phyloP scores from a whole-genome alignment of 768 basidiomycete genomes.

The Panellus pusillus region DNA sequence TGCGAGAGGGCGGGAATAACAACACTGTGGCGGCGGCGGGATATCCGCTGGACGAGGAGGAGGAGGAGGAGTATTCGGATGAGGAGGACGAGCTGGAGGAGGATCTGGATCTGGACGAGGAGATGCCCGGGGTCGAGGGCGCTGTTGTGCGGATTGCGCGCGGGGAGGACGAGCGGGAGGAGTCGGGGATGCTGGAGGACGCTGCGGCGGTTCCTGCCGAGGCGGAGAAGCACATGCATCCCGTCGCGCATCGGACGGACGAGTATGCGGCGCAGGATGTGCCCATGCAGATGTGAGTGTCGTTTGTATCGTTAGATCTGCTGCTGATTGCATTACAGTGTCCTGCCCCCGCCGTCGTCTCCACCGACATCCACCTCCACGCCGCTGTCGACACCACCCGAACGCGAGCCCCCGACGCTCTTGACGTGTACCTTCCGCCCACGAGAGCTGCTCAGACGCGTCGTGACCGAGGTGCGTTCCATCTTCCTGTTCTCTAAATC shows the following conservation, averaged over 20 bases:
- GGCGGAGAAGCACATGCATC: conserved; percentile 55
- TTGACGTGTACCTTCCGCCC: conserved; percentile 55
- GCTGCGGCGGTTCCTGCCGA: conserved; percentile 30
- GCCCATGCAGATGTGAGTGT: conserved; percentile 6
- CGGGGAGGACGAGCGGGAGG: neutral
- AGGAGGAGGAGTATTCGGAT: conserved; percentile 13
- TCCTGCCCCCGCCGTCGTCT: neutral
- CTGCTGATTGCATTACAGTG: too few species aligned
- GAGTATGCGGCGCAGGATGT: too few species aligned
- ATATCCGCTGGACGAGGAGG: conserved; percentile 25
- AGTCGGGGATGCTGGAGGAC: conserved; percentile 18
- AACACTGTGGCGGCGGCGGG: conserved; percentile 8
- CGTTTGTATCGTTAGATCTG: neutral
- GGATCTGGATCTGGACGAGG: conserved; percentile 26
- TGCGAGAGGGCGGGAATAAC: conserved; percentile 19
- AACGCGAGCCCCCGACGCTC: conserved; percentile 34
- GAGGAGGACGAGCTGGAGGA: conserved; percentile 8
- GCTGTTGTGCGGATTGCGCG: conserved; percentile 10
- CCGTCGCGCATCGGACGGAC: conserved; percentile 45
- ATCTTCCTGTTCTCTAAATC: neutral
- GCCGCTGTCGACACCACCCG: conserved; percentile 12
- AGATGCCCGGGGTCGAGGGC: conserved; percentile 15
- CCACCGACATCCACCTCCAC: conserved; percentile 20
- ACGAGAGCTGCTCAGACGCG: conserved; percentile 40
- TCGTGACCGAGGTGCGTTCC: conserved; percentile 16